A percentile compares a stretch with the other conserved stretches of the same genome.
These are phyloP conservation scores for Nidularia pulvinata DNA, from an alignment of 768 basidiomycete genomes.

Conservation along the genomic window DNA sequence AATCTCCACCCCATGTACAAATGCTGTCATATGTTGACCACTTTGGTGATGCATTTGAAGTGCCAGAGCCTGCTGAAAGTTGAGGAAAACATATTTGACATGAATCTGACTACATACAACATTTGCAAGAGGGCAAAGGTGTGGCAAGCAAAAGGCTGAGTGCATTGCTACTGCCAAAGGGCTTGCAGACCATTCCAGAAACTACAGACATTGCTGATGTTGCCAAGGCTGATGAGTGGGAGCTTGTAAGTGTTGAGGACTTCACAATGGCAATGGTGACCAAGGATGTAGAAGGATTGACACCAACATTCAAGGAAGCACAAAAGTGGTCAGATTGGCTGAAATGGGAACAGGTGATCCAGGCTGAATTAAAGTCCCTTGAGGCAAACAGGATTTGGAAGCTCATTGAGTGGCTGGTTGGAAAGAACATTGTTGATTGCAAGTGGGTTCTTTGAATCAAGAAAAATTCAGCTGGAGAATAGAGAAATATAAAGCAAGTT, in stretches of 20 bases:
- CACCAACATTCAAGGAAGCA: background rate
- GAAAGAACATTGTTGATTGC: conserved; percentile 4
- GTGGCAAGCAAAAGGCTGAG: too few relatives aligned
- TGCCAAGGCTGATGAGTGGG: background rate
- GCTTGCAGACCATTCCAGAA: background rate
- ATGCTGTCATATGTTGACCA: background rate
- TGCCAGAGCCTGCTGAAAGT: background rate
- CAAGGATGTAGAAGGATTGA: background rate
- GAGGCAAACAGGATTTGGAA: conserved; percentile 8
- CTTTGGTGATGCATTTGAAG: background rate
- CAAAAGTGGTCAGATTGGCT: background rate
- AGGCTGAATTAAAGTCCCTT: conserved; percentile 5
- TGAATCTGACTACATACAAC: too few relatives aligned
- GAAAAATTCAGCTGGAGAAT: conserved; percentile 9
- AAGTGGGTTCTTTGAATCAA: conserved; percentile 11
- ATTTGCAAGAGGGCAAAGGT: too few relatives aligned
- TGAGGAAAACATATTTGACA: too few relatives aligned
- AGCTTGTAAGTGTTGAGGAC: background rate
- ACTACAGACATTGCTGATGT: background rate
- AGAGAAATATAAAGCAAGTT: conserved; percentile 24
- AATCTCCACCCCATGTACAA: too few relatives aligned
- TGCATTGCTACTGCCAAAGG: background rate
- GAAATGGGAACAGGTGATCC: conserved; percentile 8
- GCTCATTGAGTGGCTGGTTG: conserved; percentile 1
- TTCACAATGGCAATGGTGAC: background rate